Base-by-base conservation (phyloP, 495 filamentous ascomycete species). In the Talaromyces stipitatus region DNA sequence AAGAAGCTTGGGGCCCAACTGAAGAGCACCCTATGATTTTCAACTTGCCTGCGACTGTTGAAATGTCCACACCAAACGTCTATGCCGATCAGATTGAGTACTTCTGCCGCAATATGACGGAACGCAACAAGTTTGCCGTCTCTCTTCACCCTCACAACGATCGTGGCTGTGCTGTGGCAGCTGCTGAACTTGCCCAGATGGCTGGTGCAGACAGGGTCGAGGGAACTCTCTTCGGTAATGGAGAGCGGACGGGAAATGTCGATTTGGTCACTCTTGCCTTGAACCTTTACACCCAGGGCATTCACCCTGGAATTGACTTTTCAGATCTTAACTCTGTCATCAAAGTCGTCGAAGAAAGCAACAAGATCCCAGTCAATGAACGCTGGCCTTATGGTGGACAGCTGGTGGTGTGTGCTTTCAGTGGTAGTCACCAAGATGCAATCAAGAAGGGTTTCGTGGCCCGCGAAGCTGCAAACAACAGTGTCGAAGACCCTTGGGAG, bases 61-160 rank as follows among this genome's bases (percentile, higher is more conserved):
- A 97, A 72, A 87, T 97, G 87, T 73, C 90, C 2, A 98, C 94
- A 2, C 94, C 94, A 18, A 98, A 98, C 64, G 81, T 97, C 51
- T 98, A 95, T 66, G 94, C 94, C 26, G 94, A 98, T 71, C 90
- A 95, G 72, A 88, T 98, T 61, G 94, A 98, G 67, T 96, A 89
- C 73, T 98, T 98, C 73, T 95, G 91, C 73, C 81, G 77, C 30
- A 72, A 88, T 50, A 90, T 96, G 67, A 81, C 81, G 0, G 89
- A 92, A 67, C 74, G 90, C 45, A 82, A 90, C 58, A 92, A 92
- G 72, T 84, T 91, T 54, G 85, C 86, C 56, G 86, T 92, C 7
- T 90, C 86, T 53, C 77, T 92, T 11, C 94, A 97, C 65, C 89
- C 91, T 2, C 94, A 97, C 69, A 98, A 98, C 64, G 94, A 97